Conservation (phyloP, 148 eudicot genomes). For the Vaccinium vitisidaea region DNA sequence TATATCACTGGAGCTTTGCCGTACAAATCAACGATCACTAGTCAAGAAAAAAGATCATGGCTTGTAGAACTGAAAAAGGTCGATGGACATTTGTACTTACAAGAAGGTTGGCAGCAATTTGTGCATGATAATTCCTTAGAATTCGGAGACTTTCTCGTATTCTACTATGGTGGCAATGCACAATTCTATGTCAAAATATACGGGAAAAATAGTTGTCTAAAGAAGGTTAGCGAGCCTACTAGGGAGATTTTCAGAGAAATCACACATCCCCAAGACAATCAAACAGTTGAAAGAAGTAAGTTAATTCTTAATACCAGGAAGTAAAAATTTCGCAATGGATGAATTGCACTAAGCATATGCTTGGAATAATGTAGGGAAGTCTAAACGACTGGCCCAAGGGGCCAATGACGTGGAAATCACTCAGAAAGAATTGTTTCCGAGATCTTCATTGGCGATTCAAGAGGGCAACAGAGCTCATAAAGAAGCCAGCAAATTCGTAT, state of each 20-base stretch:
- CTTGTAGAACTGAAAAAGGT: slow-evolving; percentile 9
- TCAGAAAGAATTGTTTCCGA: not conserved
- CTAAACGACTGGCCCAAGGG: not conserved
- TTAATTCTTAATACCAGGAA: not conserved
- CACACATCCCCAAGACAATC: not conserved
- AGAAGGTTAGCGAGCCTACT: not conserved
- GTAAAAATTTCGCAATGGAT: not conserved
- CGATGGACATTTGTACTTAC: not conserved
- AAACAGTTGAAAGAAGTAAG: slow-evolving; percentile 1
- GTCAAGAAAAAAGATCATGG: slow-evolving; percentile 13
- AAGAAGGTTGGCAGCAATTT: slow-evolving; percentile 23
- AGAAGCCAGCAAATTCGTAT: slow-evolving; percentile 4
- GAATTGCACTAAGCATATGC: too few species aligned
- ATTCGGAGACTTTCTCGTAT: slow-evolving; percentile 19
- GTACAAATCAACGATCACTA: slow-evolving; percentile 12
- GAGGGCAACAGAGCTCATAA: not conserved
- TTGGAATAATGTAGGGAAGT: slow-evolving; percentile 6
- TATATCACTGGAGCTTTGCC: slow-evolving; percentile 13
- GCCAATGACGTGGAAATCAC: not conserved
- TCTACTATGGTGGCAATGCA: slow-evolving; percentile 14
- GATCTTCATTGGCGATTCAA: not conserved
- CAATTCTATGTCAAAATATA: slow-evolving; percentile 15
- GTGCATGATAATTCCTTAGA: slow-evolving; percentile 19
- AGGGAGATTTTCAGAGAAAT: not conserved
- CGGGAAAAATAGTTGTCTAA: slow-evolving; percentile 14